These are phyloP conservation scores for Gonapodya sp. DNA, from an alignment of 192 early-diverging fungal genomes.

Conservation along the genomic window DNA sequence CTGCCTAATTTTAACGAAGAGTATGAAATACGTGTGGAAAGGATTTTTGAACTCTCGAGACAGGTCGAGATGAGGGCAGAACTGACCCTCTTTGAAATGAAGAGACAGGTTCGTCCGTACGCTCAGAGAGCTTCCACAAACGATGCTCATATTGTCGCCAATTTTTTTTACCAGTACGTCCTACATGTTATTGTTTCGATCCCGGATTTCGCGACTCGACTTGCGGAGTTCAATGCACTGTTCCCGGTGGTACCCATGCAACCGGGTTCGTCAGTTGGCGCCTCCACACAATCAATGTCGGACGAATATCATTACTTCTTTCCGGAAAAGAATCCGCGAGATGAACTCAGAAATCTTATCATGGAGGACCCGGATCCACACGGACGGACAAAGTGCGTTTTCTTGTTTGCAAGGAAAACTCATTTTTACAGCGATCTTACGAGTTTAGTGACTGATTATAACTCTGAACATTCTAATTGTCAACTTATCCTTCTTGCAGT, in stretches of 20 bases:
- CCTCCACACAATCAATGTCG: neutral
- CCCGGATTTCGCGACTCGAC: neutral
- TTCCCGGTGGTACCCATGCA: neutral
- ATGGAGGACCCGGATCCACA: neutral
- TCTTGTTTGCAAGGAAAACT: no score
- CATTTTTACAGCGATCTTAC: no score
- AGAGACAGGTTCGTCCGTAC: neutral
- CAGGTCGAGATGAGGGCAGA: neutral
- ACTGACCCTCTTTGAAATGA: neutral
- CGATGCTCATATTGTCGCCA: neutral
- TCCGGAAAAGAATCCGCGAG: neutral
- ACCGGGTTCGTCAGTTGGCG: neutral
- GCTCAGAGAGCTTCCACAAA: no score
- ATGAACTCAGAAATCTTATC: neutral
- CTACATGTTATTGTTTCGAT: neutral
- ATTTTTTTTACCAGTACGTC: neutral
- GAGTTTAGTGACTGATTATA: no score
- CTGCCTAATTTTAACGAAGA: neutral
- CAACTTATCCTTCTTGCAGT: neutral
- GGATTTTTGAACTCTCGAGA: neutral
- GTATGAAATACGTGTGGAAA: neutral
- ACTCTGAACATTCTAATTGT: no score
- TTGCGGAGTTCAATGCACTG: neutral
- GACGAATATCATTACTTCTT: neutral
- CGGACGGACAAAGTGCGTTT: neutral